phyloP scores from a whole-genome alignment of 192 early-diverging fungal genomes.

The Kickxella alabastrina region DNA sequence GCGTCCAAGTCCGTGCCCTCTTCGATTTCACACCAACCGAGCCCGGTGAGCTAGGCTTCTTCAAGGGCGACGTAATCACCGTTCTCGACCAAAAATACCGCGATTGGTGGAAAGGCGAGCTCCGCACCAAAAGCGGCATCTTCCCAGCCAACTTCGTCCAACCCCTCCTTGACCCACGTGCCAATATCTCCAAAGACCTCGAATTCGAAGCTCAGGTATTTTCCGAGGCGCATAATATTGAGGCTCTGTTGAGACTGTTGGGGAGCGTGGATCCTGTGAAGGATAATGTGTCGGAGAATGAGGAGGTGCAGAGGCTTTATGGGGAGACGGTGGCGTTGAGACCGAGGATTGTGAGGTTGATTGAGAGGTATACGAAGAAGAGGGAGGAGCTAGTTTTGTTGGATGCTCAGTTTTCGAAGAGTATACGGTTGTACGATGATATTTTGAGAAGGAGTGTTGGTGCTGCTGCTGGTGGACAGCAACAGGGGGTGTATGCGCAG shows the following conservation, averaged over 20 bases:
- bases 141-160: slow-evolving; percentile 98
- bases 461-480: slow-evolving; percentile 5
- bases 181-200: slow-evolving; percentile 53
- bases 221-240: slow-evolving; percentile 68
- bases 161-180: slow-evolving; percentile 59
- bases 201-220: slow-evolving; percentile 69
- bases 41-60: slow-evolving; percentile 85
- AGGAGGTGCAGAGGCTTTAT: slow-evolving; percentile 78
- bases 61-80: slow-evolving; percentile 80
- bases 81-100: slow-evolving; percentile 93
- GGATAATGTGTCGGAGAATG: slow-evolving; percentile 87
- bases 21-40: slow-evolving; percentile 93
- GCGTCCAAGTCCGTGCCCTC: slow-evolving; percentile 83
- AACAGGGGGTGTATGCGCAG: slow-evolving; percentile 19
- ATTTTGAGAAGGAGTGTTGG: slow-evolving; percentile 34
- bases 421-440: slow-evolving; percentile 40
- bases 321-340: slow-evolving; percentile 73
- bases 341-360: slow-evolving; percentile 79
- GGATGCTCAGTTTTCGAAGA: slow-evolving; percentile 34
- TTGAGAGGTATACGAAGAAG: slow-evolving; percentile 78
- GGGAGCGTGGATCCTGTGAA: slow-evolving; percentile 70
- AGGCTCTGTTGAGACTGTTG: slow-evolving; percentile 72
- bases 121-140: slow-evolving; percentile 84
- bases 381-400: slow-evolving; percentile 60
- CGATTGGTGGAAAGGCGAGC: slow-evolving; percentile 98